phyloP scores from a whole-genome alignment of 768 basidiomycete species.

The Amanita exitialis region DNA sequence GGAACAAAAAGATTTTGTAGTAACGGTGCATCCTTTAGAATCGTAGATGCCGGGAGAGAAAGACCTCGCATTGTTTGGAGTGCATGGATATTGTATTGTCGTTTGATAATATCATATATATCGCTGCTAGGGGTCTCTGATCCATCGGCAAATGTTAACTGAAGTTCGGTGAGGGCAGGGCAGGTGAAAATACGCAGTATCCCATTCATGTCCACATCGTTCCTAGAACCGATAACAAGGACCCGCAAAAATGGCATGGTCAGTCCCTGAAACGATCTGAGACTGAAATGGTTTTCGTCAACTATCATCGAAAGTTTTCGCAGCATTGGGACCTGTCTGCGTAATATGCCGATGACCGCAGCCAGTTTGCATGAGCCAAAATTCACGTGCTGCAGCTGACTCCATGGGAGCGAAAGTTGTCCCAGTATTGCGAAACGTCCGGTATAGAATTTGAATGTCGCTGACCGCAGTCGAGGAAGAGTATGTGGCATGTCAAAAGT shows the following conservation, averaged over 20 bases:
- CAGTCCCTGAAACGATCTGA: not conserved
- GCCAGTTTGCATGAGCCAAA: not conserved
- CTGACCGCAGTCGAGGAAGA: too few species aligned
- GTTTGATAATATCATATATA: not conserved
- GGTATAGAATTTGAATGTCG: too few species aligned
- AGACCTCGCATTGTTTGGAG: not conserved
- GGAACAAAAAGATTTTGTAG: not conserved
- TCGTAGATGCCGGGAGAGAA: not conserved
- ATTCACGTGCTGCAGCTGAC: not conserved
- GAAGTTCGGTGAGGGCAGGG: not conserved
- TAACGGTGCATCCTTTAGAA: not conserved
- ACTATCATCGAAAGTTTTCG: not conserved
- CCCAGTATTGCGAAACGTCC: too few species aligned
- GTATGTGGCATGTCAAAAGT: too few species aligned
- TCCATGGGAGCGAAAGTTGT: not conserved
- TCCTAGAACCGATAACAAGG: not conserved
- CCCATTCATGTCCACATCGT: not conserved
- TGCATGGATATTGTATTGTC: not conserved
- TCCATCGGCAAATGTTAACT: not conserved
- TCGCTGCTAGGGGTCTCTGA: not conserved
- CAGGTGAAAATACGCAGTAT: not conserved
- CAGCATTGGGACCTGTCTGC: not conserved
- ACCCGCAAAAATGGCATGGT: not conserved
- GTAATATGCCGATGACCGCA: not conserved
- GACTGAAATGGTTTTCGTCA: not conserved